Base-by-base conservation (phyloP, 2,329 filamentous ascomycete genomes). In the Pleurostoma richardsiae region DNA sequence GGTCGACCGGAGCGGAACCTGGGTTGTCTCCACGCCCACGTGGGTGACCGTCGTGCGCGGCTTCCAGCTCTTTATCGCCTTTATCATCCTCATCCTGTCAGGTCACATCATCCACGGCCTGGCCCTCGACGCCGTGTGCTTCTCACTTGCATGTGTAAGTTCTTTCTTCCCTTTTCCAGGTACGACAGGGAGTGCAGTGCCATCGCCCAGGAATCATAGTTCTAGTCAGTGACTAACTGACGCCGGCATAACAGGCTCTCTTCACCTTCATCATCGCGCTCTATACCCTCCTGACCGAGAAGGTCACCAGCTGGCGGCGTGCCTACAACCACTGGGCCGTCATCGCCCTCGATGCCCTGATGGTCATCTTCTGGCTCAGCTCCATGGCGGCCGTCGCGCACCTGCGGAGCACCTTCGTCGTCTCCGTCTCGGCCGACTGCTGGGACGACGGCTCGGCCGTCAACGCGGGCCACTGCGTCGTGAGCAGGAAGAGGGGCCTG, bases 251-350 rank as follows among this genome's bases (percentile, higher is more conserved):
- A 7, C 47, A 63, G 60, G 48, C 49, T 40, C 26, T 64, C 27
- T 59, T 63, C 42, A 63, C 61, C 1, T 49, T 58, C 42, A 52
- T 58, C 39, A 52, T 61, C n/a, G 51, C 52, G 30, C 42, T 52
- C 29, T 64, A 63, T 38, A 46, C 50, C 7, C 42, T 63, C 42
- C 47, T 64, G 10, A 43, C 55, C 11, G 62, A 63, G 41, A 62
- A 61, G 45, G 55, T 56, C 3, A 5, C 46, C 5, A 38, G 49
- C 11, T 60, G 58, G 19, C 54, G 49, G 11, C 30, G 31, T 2
- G 53, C 45, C 10, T 65, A 65, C 55, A 63, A 65, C 51, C 62
- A 62, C 51, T 65, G 60, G 61, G 61, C 62, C 2, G 46, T 61
- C 19, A 46, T 65, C 19, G 44, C 60, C 2, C 56, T 65, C 8